phyloP scores from a whole-genome alignment of 2,329 filamentous ascomycete genomes.

The Magnaporthiopsis rhizophila region DNA sequence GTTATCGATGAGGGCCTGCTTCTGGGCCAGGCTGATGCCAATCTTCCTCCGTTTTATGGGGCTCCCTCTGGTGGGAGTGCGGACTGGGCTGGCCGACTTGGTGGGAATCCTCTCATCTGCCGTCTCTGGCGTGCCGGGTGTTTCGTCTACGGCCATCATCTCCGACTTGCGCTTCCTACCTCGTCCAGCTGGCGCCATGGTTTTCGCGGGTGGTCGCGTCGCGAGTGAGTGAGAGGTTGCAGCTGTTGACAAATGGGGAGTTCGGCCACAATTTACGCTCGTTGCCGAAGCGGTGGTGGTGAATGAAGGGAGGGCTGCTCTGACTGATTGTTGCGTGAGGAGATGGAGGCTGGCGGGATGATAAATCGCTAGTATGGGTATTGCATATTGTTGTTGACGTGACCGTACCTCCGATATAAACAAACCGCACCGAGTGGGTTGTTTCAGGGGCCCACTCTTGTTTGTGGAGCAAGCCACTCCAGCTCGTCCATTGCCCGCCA shows the following conservation, averaged over 20 bases:
- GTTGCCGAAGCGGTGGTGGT: background rate
- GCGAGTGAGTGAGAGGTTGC: background rate
- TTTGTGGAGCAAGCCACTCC: background rate
- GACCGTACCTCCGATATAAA: background rate
- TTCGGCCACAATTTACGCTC: background rate
- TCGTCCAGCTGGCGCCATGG: constrained; percentile 37
- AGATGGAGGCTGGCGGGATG: background rate
- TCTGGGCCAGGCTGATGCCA: constrained; percentile 62
- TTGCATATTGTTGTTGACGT: background rate
- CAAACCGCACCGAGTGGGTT: background rate
- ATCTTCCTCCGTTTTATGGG: constrained; percentile 55
- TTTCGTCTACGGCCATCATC: constrained; percentile 21
- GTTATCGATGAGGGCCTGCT: constrained; percentile 83
- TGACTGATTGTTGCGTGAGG: background rate
- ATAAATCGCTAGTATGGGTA: background rate
- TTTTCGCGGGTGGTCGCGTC: background rate
- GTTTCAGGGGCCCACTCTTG: background rate
- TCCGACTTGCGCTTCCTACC: constrained; percentile 38
- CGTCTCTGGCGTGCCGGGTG: constrained; percentile 16
- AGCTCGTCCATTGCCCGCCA: background rate
- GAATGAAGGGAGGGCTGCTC: background rate
- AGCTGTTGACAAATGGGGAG: background rate
- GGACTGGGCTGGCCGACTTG: constrained; percentile 25
- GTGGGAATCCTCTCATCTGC: constrained; percentile 22
- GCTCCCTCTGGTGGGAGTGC: constrained; percentile 29